A percentile compares a stretch with the other conserved stretches of the same genome.
These are phyloP conservation scores for Ophiostoma novo-ulmi DNA, from an alignment of 2,329 filamentous ascomycete species.

Conservation along the genomic window DNA sequence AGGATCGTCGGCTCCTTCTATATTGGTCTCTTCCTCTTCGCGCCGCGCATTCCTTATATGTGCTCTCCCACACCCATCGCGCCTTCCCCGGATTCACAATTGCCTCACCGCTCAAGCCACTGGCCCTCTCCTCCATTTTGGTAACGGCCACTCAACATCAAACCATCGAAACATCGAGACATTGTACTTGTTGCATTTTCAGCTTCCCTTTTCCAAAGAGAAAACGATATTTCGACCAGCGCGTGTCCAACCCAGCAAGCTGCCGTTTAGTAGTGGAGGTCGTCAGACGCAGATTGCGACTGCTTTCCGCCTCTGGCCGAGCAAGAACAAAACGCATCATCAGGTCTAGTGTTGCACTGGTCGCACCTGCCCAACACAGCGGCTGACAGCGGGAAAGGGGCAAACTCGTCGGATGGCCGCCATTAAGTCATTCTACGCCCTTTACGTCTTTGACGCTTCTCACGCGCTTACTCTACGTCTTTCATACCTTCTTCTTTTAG, in stretches of 20 bases:
- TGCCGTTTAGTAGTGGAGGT: background rate
- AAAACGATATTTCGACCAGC: no score
- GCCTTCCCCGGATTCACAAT: background rate
- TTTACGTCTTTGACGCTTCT: background rate
- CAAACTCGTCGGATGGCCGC: background rate
- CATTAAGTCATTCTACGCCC: background rate
- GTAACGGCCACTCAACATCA: background rate
- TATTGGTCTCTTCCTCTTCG: background rate
- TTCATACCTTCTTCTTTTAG: background rate
- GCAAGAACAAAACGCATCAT: conserved; percentile 1
- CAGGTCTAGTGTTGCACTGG: conserved; percentile 4
- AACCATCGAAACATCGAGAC: background rate
- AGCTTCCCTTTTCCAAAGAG: no score
- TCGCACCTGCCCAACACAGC: conserved; percentile 13
- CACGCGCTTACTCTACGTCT: background rate
- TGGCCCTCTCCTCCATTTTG: background rate
- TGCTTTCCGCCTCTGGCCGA: background rate
- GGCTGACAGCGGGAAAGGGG: conserved; percentile 8
- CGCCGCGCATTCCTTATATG: background rate
- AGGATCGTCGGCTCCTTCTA: background rate
- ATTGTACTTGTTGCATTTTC: no score
- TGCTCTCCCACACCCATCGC: background rate
- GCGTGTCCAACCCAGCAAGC: background rate
- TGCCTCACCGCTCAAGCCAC: background rate
- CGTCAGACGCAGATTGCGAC: background rate